These are phyloP conservation scores for Gypsophila paniculata DNA, from an alignment of 179 eudicot genomes.

Conservation along the genomic window DNA sequence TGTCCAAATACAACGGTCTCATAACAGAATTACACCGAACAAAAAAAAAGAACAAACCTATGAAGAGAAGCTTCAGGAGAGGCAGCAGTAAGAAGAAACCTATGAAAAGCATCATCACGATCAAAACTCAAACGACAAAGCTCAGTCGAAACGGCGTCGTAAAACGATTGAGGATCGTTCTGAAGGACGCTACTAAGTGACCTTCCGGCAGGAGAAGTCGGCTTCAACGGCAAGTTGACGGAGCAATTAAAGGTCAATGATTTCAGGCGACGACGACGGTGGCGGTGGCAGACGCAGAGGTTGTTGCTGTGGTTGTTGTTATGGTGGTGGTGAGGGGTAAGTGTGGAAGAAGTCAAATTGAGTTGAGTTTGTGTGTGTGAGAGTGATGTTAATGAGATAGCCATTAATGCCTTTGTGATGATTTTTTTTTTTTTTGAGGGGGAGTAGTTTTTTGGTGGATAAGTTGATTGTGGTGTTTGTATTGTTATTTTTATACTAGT, in stretches of 20 bases:
- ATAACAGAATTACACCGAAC: background rate
- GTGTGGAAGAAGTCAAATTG: background rate
- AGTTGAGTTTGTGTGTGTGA: constrained; percentile 4
- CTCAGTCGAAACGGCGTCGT: constrained; percentile 48
- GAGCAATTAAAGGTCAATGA: constrained; percentile 5
- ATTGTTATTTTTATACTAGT: too few relatives aligned
- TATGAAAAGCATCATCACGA: constrained; percentile 44
- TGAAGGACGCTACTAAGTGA: constrained; percentile 47
- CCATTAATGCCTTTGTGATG: too few relatives aligned
- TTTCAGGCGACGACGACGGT: constrained; percentile 10
- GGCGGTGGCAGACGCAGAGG: background rate
- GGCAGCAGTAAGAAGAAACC: constrained; percentile 38
- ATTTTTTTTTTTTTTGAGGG: too few relatives aligned
- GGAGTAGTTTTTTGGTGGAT: too few relatives aligned
- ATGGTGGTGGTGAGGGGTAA: background rate
- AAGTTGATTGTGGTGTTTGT: too few relatives aligned
- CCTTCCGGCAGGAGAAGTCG: constrained; percentile 47
- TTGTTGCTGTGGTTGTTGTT: background rate
- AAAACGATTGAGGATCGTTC: constrained; percentile 45
- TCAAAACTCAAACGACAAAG: constrained; percentile 48
- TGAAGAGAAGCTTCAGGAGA: constrained; percentile 59
- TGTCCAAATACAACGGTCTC: too few relatives aligned
- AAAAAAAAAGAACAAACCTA: constrained; percentile 38
- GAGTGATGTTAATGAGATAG: too few relatives aligned
- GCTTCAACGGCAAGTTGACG: constrained; percentile 58